Conservation (phyloP, 2,329 filamentous ascomycete genomes). For the Truncatella angustata region DNA sequence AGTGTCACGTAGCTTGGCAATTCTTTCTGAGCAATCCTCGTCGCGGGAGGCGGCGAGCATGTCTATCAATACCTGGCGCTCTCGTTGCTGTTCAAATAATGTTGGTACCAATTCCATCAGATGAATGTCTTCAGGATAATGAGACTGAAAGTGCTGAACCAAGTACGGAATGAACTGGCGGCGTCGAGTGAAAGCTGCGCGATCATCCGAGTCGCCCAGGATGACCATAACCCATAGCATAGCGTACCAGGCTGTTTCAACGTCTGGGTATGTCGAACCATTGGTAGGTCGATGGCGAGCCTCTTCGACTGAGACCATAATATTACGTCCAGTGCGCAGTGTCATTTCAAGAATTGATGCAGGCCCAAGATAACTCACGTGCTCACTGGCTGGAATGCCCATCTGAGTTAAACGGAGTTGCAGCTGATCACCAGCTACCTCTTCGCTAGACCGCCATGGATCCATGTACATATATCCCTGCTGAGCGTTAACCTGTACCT, state of each 20-base stretch:
- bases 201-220: constrained; percentile 8
- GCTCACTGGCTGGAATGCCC: background rate
- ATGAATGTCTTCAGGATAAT: constrained; percentile 15
- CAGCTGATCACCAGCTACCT: constrained; percentile 11
- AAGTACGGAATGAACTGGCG: constrained; percentile 10
- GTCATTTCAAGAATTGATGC: constrained; percentile 54
- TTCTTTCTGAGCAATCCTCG: background rate
- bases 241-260: constrained; percentile 14
- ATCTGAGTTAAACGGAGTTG: constrained; percentile 6
- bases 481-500: constrained; percentile 11
- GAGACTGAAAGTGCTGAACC: constrained; percentile 9
- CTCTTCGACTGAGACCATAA: constrained; percentile 57
- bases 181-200: background rate
- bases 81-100: background rate
- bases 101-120: constrained; percentile 5
- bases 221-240: constrained; percentile 15
- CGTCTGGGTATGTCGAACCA: background rate
- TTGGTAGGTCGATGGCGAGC: constrained; percentile 11
- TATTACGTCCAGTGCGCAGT: constrained; percentile 62
- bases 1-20: background rate
- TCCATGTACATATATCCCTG: constrained; percentile 56
- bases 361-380: constrained; percentile 42
- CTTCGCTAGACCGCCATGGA: constrained; percentile 24
- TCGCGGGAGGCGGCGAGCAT: background rate
- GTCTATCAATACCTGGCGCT: background rate